phyloP scores from a whole-genome alignment of 768 basidiomycete species.

The Hydnomerulius pinastri region DNA sequence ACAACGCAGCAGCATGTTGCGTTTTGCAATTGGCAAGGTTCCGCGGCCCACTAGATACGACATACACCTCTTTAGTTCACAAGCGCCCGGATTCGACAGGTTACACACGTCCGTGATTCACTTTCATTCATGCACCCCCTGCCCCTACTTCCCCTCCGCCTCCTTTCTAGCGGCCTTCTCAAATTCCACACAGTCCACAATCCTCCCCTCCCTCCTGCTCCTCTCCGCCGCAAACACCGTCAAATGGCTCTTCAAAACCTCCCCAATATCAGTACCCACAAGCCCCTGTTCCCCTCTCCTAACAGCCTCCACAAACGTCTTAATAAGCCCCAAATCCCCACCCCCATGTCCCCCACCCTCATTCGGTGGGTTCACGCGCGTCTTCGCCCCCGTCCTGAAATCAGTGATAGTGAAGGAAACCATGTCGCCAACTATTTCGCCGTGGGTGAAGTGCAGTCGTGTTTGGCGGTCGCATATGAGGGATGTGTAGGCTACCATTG shows the following conservation, averaged over 20 bases:
- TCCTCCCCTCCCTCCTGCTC: conserved; percentile 65
- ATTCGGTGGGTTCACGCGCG: conserved; percentile 46
- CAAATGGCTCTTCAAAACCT: conserved; percentile 76
- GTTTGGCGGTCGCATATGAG: conserved; percentile 82
- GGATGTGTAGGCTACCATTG: conserved; percentile 86
- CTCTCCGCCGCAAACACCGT: conserved; percentile 88
- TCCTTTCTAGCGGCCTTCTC: conserved; percentile 51
- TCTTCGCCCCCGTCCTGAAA: conserved; percentile 58
- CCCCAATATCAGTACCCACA: conserved; percentile 66
- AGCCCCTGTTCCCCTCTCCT: conserved; percentile 58
- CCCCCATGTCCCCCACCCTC: conserved; percentile 83
- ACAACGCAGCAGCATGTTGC: not conserved
- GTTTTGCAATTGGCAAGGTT: too few relatives aligned
- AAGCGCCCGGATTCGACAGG: not conserved
- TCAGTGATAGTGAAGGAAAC: conserved; percentile 70
- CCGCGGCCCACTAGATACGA: too few relatives aligned
- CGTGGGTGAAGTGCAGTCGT: conserved; percentile 81
- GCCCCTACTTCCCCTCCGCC: conserved; percentile 10
- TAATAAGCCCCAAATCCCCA: conserved; percentile 77
- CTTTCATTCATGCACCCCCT: not conserved
- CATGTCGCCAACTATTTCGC: conserved; percentile 91
- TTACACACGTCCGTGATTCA: not conserved
- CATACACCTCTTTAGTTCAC: not conserved
- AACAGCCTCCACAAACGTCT: conserved; percentile 77
- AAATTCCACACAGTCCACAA: conserved; percentile 71